Percentiles rank a stretch among this genome's conserved stretches.
Evolutionary conservation across 2,329 filamentous ascomycete genomes (phyloP).

Genomic region (Pochonia chlamydosporia): DNA sequence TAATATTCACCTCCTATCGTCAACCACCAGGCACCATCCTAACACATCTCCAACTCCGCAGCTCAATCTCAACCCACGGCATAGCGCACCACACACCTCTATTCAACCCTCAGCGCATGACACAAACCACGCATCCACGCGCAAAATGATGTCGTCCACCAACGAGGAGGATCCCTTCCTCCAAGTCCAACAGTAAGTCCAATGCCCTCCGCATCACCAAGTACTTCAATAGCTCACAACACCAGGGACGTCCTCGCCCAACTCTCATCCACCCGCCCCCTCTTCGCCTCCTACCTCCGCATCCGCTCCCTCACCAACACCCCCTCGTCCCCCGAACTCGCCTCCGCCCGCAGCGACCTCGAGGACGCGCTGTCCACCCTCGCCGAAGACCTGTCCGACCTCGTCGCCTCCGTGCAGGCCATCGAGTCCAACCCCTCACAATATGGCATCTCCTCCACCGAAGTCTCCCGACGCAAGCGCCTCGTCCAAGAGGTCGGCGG

Average conservation of each 20-base stretch:
- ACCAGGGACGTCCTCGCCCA: slow-evolving; percentile 80
- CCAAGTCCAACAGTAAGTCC: slow-evolving; percentile 59
- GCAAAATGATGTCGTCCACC: slow-evolving; percentile 60
- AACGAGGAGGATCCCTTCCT: slow-evolving; percentile 66
- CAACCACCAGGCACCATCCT: no score
- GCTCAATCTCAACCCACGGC: background rate
- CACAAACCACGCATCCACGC: background rate
- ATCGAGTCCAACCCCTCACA: slow-evolving; percentile 82
- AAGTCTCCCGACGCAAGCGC: slow-evolving; percentile 72
- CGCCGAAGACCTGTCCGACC: slow-evolving; percentile 79
- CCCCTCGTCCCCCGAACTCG: slow-evolving; percentile 74
- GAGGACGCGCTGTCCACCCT: slow-evolving; percentile 59
- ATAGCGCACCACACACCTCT: background rate
- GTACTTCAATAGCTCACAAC: background rate
- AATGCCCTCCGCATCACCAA: slow-evolving; percentile 1
- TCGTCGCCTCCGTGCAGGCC: slow-evolving; percentile 78
- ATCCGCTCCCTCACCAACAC: slow-evolving; percentile 80
- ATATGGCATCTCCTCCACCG: slow-evolving; percentile 78
- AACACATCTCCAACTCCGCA: no score
- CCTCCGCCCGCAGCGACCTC: slow-evolving; percentile 68
- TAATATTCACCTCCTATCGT: no score
- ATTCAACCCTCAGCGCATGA: background rate
- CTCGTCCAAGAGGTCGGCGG: slow-evolving; percentile 85
- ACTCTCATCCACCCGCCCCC: slow-evolving; percentile 71
- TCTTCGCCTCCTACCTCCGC: slow-evolving; percentile 92